Evolutionary conservation across 192 early-diverging fungal genomes (phyloP), one percentile per base, ranked within the genome.

Genomic region (Backusella sp.): DNA sequence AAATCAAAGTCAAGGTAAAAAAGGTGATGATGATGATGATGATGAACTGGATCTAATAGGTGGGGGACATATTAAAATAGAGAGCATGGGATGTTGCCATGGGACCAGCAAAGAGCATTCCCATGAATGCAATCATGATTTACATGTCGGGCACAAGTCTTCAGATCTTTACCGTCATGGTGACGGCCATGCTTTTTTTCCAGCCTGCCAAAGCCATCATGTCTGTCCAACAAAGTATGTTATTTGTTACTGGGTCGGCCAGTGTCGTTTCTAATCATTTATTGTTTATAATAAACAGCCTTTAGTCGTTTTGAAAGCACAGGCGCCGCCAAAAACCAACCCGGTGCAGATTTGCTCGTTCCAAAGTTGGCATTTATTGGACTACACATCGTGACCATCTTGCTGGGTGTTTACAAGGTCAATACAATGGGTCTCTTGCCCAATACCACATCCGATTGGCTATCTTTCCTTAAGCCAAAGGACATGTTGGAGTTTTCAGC

Each of bases 121-220:
- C 98, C 1, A 98, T 99, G 97, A 94, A 98, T 66, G 94, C 87
- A 23, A 92, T 99, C 78, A 99, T 99, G 98, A 89, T 98, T 32
- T 99, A 94, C 87, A 99, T 99, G 98, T 94, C 92, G 28, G 98
- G 98, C 71, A 99, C 94, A 80, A 80, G 89, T 67, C 93, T 99
- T 39, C 96, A 98, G 76, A 98, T 99, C 69, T 99, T 97, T 75
- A 92, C 89, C 42, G 96, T 99, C 34, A 90, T 99, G 82, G 93
- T 99, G 39, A 96, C 95, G 4, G 96, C 90, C 15, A 99, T 99
- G 97, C 90, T 99, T 30, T 90, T 99, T 71, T 94, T 90, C 79
- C 91, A 95, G 28, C 93, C 95, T 49, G 73, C 94, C 23, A 90
- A 90, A 74, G 91, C 94, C 3, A 90, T 98, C 19, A 81, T 93